Evolutionary conservation across 1,139 yeast species (phyloP), one percentile per base, ranked within the genome.

Genomic region (Kluyveromyces sp.): DNA sequence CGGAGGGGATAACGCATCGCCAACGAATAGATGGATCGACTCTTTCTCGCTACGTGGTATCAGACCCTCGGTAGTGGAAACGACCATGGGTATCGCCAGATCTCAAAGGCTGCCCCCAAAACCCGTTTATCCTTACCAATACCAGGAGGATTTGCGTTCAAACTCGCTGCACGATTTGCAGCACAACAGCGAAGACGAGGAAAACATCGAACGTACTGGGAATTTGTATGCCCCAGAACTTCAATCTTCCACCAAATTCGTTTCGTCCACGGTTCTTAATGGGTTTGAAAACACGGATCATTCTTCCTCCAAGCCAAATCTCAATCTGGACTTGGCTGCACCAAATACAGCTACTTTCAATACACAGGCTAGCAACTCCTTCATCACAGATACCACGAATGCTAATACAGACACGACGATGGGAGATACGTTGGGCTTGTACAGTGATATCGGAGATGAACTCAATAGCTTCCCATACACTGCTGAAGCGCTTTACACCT

Each of bases 401-500:
- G 67, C 70, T 35, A 66, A 65, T 37, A 61, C 64, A 21, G 62
- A 58, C 34, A 60, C 66, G 3, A 61, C 65, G 4, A 61, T 61
- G 64, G 61, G 65, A 21, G 67, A 60, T 41, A 63, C 65, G 3
- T 46, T 64, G 42, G 65, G 63, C 7, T 48, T 63, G 15, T 63
- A 60, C 45, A 61, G 65, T 43, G 69, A 65, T 34, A 52, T 58
- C 8, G 67, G 64, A n/a, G 69, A 66, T 43, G 66, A 63, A 25
- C 50, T 51, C 25, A 59, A 57, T 59, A 82, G 79, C 48, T 90
- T 87, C 69, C 87, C 95, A 42, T 86, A 85, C 64, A 78, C 81
- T 51, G 98, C 97, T 3, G 78, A 78, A 54, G 97, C 97, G 0
- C 72, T 90, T 45, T 92, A 88, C 64, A 75, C 84, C 47, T 92